Evolutionary conservation across 192 early-diverging fungal genomes (phyloP).

Genomic region (Chytriomyces sp.): DNA sequence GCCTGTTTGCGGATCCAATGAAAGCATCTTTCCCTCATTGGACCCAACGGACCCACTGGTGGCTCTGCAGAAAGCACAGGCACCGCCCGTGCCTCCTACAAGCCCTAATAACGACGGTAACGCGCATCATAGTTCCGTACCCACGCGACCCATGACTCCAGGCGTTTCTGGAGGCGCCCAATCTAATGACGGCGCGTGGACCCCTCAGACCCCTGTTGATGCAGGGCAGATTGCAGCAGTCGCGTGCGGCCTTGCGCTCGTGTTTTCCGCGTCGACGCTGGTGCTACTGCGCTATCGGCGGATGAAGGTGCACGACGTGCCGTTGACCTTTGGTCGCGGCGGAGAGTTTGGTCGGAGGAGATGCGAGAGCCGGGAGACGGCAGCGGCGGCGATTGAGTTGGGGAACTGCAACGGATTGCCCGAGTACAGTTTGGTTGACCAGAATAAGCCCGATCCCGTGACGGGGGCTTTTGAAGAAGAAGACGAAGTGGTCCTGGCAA

Average conservation of each 20-base stretch:
- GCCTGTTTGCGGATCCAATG: not conserved
- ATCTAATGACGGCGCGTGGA: not conserved
- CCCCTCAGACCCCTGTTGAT: too few relatives aligned
- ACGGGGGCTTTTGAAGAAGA: too few relatives aligned
- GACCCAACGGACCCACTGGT: conserved; percentile 17
- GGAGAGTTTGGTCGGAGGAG: not conserved
- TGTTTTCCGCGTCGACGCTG: not conserved
- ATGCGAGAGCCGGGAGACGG: not conserved
- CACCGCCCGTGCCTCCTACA: not conserved
- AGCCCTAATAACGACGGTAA: not conserved
- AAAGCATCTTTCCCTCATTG: not conserved
- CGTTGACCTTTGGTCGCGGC: not conserved
- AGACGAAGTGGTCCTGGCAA: too few relatives aligned
- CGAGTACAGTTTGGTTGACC: too few relatives aligned
- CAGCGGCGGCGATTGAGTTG: not conserved
- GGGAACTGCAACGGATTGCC: not conserved
- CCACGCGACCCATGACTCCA: not conserved
- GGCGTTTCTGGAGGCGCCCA: too few relatives aligned
- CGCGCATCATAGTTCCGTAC: not conserved
- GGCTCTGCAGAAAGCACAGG: not conserved
- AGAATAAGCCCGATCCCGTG: too few relatives aligned
- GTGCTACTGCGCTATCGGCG: not conserved
- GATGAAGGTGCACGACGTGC: not conserved
- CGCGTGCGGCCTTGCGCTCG: not conserved
- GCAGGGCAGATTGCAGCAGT: not conserved